These are phyloP conservation scores for Tieghemostelium lacteum DNA, from an alignment of 78 protist species.

Conservation along the genomic window DNA sequence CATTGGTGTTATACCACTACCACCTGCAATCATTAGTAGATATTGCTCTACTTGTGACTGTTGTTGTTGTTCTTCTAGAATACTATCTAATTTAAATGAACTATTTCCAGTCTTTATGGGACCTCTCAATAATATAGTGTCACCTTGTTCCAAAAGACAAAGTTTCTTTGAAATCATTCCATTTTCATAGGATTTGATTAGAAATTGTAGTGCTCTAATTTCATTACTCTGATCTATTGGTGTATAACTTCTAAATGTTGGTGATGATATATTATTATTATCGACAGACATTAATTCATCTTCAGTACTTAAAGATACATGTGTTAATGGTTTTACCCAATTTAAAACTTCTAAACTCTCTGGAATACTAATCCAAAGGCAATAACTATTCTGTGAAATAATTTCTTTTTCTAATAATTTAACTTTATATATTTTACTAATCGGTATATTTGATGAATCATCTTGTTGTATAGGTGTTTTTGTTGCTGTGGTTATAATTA, in stretches of 20 bases:
- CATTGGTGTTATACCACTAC: slow-evolving; percentile 79
- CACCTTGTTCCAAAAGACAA: slow-evolving; percentile 16
- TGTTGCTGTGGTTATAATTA: neutral
- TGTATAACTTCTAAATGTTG: slow-evolving; percentile 48
- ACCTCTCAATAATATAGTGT: slow-evolving; percentile 19
- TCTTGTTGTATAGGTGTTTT: neutral
- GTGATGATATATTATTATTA: neutral
- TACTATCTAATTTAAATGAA: no score
- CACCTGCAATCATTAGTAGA: slow-evolving; percentile 58
- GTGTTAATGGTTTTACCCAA: slow-evolving; percentile 69
- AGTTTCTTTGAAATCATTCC: slow-evolving; percentile 48
- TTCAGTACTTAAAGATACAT: slow-evolving; percentile 18
- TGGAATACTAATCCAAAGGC: no score
- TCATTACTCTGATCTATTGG: slow-evolving; percentile 17
- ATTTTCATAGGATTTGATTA: slow-evolving; percentile 50
- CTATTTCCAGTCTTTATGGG: slow-evolving; percentile 54
- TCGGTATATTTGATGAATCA: neutral
- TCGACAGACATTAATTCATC: neutral
- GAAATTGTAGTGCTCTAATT: slow-evolving; percentile 25
- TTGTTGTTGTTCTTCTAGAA: neutral
- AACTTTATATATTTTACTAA: neutral
- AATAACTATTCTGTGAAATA: slow-evolving; percentile 11
- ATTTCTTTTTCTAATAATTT: slow-evolving; percentile 1
- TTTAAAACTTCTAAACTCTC: no score
- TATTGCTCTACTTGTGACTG: neutral